Evolutionary conservation across 345 rosid genomes (phyloP).

Genomic region (Salix caprea): DNA sequence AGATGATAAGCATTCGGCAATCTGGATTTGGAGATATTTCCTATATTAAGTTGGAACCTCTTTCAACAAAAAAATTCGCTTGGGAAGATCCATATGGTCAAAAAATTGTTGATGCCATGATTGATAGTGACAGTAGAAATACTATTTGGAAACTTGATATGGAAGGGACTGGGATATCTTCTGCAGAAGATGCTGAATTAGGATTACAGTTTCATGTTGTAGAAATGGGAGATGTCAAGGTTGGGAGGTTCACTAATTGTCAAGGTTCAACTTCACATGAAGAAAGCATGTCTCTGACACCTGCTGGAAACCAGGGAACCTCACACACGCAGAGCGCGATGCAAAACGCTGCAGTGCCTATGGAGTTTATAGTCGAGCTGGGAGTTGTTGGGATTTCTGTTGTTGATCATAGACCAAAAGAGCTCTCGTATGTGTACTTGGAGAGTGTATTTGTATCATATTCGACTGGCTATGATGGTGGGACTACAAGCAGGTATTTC

Average conservation of each 20-base stretch:
- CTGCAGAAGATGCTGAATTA: conserved; percentile 39
- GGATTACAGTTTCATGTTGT: conserved; percentile 58
- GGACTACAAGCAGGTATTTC: conserved; percentile 82
- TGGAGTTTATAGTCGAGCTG: conserved; percentile 82
- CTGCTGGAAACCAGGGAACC: conserved; percentile 42
- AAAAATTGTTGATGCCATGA: conserved; percentile 63
- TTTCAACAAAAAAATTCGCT: conserved; percentile 64
- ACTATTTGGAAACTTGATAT: conserved; percentile 56
- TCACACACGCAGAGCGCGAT: conserved; percentile 35
- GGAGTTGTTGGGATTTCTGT: conserved; percentile 87
- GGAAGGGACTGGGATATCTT: conserved; percentile 49
- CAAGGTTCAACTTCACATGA: conserved; percentile 29
- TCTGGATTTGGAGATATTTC: conserved; percentile 78
- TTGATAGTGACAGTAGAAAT: conserved; percentile 37
- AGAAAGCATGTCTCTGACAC: conserved; percentile 36
- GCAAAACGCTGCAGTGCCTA: conserved; percentile 39
- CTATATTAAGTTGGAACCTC: conserved; percentile 69
- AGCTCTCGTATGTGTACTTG: conserved; percentile 65
- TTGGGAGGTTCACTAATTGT: conserved; percentile 60
- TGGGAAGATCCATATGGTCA: conserved; percentile 99
- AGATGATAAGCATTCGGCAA: conserved; percentile 68
- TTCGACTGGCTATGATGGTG: conserved; percentile 89
- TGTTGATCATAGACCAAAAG: conserved; percentile 84
- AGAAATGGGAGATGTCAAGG: conserved; percentile 66
- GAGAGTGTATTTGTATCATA: conserved; percentile 79